Base-by-base conservation (phyloP, 768 basidiomycete species). In the Austroboletus festivus region DNA sequence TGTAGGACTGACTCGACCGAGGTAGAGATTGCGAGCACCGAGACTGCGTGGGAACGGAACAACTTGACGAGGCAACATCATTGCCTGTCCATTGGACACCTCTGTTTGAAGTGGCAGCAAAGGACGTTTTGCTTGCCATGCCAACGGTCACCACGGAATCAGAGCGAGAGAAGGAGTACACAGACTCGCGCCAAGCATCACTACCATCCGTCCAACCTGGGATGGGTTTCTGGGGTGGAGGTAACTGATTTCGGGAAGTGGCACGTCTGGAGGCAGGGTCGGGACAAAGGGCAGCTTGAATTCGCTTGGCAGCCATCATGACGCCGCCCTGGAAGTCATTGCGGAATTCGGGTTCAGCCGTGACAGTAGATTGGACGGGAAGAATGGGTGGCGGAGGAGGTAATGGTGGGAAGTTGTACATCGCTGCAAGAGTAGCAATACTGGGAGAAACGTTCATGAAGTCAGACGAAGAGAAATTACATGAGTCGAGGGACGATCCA, bases 191-290 rank as follows among this genome's bases (percentile, higher is more conserved):
- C 85, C 85, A 87, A 0, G 78, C 81, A 46, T 80, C 71, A 20
- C 73, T 76, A 44, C 81, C 80, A 51, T 86, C 85, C 2, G 77
- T 83, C 85, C 85, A 86, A 13, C 85, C 85, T 0, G 82, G 80
- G 24, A 85, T 75, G 16, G 69, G 63, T 61, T 68, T 66, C 50
- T 67, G 65, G 6, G 70, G 65, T 20, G 73, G 73, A 39, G 67
- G 71, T 5, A 59, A 38, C 50, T 54, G 57, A 30, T 63, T 57
- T 31, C 70, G 68, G 12, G 68, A 60, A 1, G 52, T 50, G 6
- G 61, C 59, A 50, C 73, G 71, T 58, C 74, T 76, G 12, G 63
- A 53, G 20, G 58, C 45, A 23, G 76, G 73, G 20, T 71, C 69
- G 0, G 73, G 60, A 49, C 75, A 74, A 22, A 77, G 63, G 20